Evolutionary conservation across 768 basidiomycete genomes (phyloP).

Genomic region (Agrocybe chaxingu): DNA sequence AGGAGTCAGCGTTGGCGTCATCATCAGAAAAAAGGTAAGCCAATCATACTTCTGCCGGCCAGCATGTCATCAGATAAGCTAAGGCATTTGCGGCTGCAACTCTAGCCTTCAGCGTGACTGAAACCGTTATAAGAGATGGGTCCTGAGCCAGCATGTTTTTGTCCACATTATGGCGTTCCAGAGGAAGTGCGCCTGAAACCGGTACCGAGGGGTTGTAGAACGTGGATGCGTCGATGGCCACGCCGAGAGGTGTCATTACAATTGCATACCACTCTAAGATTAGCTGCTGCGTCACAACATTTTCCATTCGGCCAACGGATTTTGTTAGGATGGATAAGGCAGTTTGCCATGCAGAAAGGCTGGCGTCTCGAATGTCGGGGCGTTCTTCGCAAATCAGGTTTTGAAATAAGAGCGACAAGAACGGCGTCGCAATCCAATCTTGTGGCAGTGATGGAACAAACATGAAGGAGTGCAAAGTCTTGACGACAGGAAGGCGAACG

Average conservation of each 20-base stretch:
- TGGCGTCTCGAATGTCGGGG: constrained; percentile 73
- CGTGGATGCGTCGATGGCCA: constrained; percentile 62
- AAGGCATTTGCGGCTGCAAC: constrained; percentile 77
- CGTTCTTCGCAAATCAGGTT: constrained; percentile 93
- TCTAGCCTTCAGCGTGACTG: constrained; percentile 76
- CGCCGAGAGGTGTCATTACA: constrained; percentile 87
- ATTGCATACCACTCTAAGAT: constrained; percentile 84
- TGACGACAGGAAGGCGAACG: constrained; percentile 90
- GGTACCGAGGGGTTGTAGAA: constrained; percentile 66
- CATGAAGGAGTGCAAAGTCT: constrained; percentile 87
- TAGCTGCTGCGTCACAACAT: constrained; percentile 52
- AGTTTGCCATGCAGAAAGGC: constrained; percentile 69
- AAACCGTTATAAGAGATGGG: constrained; percentile 72
- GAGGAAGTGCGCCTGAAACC: constrained; percentile 40
- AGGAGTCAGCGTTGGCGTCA: not conserved
- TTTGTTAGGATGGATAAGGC: constrained; percentile 56
- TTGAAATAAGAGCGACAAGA: constrained; percentile 86
- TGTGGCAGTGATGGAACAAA: constrained; percentile 65
- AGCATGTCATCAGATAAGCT: constrained; percentile 63
- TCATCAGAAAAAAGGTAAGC: not conserved
- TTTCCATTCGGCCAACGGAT: constrained; percentile 47
- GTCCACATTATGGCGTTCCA: constrained; percentile 89
- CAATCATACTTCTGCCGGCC: constrained; percentile 57
- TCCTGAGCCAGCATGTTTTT: constrained; percentile 94
- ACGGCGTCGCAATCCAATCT: constrained; percentile 77